Evolutionary conservation across 495 filamentous ascomycete genomes (phyloP).

Genomic region (Tuber indicum): DNA sequence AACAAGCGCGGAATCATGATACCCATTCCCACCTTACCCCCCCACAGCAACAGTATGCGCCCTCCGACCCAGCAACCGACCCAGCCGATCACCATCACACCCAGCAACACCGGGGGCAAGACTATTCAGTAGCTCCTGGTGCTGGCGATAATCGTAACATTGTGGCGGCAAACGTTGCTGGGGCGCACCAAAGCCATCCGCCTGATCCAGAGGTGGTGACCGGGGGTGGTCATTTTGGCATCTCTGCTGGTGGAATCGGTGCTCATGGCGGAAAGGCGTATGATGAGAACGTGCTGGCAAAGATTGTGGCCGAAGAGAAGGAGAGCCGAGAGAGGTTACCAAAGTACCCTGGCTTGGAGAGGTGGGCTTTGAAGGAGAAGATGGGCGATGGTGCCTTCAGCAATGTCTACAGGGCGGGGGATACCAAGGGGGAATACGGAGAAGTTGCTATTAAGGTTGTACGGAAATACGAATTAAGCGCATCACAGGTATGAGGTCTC

Average conservation of each 20-base stretch:
- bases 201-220: constrained; percentile 41
- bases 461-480: constrained; percentile 97
- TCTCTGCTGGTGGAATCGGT: constrained; percentile 26
- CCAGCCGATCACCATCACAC: constrained; percentile 46
- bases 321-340: constrained; percentile 78
- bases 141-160: constrained; percentile 55
- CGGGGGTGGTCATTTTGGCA: constrained; percentile 29
- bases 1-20: constrained; percentile 70
- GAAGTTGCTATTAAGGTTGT: constrained; percentile 98
- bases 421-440: constrained; percentile 56
- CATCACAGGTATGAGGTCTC: constrained; percentile 74
- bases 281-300: constrained; percentile 64
- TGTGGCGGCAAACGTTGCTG: constrained; percentile 52
- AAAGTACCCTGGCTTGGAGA: constrained; percentile 81
- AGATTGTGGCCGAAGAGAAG: constrained; percentile 85
- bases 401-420: constrained; percentile 88
- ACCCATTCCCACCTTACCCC: constrained; percentile 49
- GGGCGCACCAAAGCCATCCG: constrained; percentile 47
- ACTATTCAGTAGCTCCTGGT: constrained; percentile 53
- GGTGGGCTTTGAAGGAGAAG: constrained; percentile 87
- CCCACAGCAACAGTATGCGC: constrained; percentile 54
- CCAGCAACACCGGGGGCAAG: constrained; percentile 43
- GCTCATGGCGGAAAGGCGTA: constrained; percentile 51
- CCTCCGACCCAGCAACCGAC: constrained; percentile 49
- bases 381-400: constrained; percentile 99